phyloP scores from a whole-genome alignment of 2,329 filamentous ascomycete genomes.

The Incumbomyces lentus region DNA sequence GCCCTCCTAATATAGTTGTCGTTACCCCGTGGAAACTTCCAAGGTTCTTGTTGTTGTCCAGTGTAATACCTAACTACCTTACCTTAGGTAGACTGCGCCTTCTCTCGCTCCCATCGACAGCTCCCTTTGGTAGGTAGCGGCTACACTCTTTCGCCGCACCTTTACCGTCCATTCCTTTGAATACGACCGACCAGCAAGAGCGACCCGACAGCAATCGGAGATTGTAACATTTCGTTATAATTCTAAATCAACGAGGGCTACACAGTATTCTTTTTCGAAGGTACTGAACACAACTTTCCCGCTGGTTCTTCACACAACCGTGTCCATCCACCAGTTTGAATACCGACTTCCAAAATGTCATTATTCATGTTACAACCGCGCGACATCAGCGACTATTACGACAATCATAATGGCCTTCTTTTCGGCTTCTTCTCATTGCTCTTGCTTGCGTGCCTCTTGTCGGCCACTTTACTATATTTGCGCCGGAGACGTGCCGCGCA shows the following conservation, averaged over 20 bases:
- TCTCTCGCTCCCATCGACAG: no score
- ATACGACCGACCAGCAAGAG: not conserved
- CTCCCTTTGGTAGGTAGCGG: conserved; percentile 31
- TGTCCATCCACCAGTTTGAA: no score
- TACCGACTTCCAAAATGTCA: not conserved
- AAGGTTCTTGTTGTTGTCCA: no score
- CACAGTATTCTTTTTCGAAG: no score
- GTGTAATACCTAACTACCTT: no score
- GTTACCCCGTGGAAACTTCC: no score
- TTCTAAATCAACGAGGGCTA: not conserved
- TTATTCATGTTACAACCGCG: conserved; percentile 6
- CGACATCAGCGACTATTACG: conserved; percentile 25
- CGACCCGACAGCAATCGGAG: not conserved
- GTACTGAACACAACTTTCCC: no score
- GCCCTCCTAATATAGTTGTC: no score
- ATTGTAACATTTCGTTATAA: not conserved
- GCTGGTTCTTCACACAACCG: no score
- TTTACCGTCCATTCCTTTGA: conserved; percentile 39
- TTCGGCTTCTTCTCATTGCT: conserved; percentile 70
- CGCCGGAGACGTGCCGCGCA: conserved; percentile 51
- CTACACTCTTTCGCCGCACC: conserved; percentile 54
- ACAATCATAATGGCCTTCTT: conserved; percentile 57
- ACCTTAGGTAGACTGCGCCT: no score
- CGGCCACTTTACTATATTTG: conserved; percentile 60
- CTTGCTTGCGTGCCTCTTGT: conserved; percentile 58